Conservation (phyloP, 1,284 basidiomycete species). For the Taiwanofungus camphoratus region DNA sequence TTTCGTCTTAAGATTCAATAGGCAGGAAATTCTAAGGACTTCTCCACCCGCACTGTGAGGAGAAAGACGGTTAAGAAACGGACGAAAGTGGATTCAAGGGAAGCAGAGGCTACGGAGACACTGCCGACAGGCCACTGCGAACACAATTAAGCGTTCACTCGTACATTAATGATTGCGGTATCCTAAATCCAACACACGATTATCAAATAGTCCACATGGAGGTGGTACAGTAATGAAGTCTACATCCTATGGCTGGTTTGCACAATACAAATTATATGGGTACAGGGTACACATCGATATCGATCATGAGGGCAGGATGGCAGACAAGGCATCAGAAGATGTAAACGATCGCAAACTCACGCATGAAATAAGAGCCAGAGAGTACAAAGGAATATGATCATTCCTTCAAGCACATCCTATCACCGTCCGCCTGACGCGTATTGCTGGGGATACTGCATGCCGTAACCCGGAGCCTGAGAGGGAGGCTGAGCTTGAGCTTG, state of each 20-base stretch:
- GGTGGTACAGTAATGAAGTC: not conserved
- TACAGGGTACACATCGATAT: no score
- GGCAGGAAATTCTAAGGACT: no score
- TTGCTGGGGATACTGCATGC: slow-evolving; percentile 24
- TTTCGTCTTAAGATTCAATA: no score
- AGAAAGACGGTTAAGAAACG: no score
- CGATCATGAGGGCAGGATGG: no score
- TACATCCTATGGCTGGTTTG: not conserved
- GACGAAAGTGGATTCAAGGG: no score
- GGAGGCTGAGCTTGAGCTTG: slow-evolving; percentile 33
- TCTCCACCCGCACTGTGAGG: no score
- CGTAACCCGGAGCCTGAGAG: slow-evolving; percentile 32
- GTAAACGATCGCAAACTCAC: no score
- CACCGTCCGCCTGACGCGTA: slow-evolving; percentile 14
- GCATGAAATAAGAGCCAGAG: not conserved
- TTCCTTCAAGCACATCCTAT: slow-evolving; percentile 1
- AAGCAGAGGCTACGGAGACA: not conserved
- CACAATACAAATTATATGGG: no score
- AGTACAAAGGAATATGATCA: no score
- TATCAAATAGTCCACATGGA: not conserved
- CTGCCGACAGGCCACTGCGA: no score
- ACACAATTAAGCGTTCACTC: not conserved
- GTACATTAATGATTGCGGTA: not conserved
- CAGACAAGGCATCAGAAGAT: no score
- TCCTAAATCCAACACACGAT: not conserved